A percentile compares a stretch with the other conserved stretches of the same genome.
phyloP scores from a whole-genome alignment of 163 green algal species.

The Scenedesmus sp. region DNA sequence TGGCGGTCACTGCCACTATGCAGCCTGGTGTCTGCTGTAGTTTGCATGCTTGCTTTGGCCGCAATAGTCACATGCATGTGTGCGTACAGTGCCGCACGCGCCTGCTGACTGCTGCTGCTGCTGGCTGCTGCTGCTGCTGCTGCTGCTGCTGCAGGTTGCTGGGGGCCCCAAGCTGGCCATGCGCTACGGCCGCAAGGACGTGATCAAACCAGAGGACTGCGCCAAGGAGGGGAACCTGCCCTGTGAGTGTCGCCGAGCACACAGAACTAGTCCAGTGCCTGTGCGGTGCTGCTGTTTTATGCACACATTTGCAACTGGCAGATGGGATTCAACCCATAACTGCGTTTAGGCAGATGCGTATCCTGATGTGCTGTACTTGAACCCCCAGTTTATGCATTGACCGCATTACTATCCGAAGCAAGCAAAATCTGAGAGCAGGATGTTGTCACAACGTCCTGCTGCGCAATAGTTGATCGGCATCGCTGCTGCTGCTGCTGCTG shows the following conservation, averaged over 20 bases:
- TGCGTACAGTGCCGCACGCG: background rate
- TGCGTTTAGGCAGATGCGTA: too few relatives aligned
- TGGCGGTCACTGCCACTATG: too few relatives aligned
- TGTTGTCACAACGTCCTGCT: background rate
- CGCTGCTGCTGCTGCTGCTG: background rate
- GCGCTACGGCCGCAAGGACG: conserved; percentile 90
- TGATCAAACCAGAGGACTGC: conserved; percentile 68
- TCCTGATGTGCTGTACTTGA: too few relatives aligned
- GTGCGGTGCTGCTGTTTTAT: background rate
- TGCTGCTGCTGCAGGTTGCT: conserved; percentile 67
- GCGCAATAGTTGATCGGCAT: too few relatives aligned
- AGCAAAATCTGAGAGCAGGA: too few relatives aligned
- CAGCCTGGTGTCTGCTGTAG: too few relatives aligned
- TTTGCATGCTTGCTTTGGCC: too few relatives aligned
- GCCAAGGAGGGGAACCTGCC: conserved; percentile 81
- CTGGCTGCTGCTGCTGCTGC: conserved; percentile 36
- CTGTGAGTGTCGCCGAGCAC: too few relatives aligned
- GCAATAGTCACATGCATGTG: too few relatives aligned
- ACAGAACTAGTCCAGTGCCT: too few relatives aligned
- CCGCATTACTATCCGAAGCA: too few relatives aligned
- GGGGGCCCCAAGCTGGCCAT: conserved; percentile 93
- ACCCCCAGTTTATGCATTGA: too few relatives aligned
- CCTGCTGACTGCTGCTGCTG: background rate
- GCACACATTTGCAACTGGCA: background rate
- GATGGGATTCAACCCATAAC: background rate